Evolutionary conservation across 257 asterid genomes (phyloP), one percentile per base, ranked within the genome.

Genomic region (Plantago major): DNA sequence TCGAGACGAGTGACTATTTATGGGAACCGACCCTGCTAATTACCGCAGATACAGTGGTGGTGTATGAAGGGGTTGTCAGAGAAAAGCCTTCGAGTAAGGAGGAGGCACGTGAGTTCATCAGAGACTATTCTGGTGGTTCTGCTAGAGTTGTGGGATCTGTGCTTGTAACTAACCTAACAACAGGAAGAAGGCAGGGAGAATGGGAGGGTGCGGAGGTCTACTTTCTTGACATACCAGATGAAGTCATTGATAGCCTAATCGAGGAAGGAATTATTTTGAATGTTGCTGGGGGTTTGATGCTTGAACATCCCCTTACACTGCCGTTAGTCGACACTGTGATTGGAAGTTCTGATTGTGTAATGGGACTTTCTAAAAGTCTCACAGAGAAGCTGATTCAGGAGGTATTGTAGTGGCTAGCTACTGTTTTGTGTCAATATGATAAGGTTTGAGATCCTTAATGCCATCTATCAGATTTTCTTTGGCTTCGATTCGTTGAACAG

Each of bases 151-250:
- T 93, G 69, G 90, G 95, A 67, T 93, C 99, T 71, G 96, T 89
- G 67, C 72, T 87, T 62, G 94, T 89, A 58, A 81, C 95, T 26
- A 82, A 93, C 85, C 88, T 93, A 46, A 76, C 67, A 78, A 77
- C 87, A 18, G 95, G 95, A 74, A 46, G 63, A 38, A 80, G 78
- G 63, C 87, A 73, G 81, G 97, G 92, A 62, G 95, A 73, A 13
- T 93, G 84, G 84, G 99, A 93, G 85, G 84, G 70, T 83, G 99
- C 87, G 44, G 99, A 89, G 97, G 99, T 93, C 79, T 81, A 87
- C 72, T 93, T 93, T 81, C 82, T 76, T 40, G 90, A 83, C 30
- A 89, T 93, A 71, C 94, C 97, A 3, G 95, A 87, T 66, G 66
- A 79, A 62, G 75, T 79, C 12, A 81, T 87, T 14, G 97, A 93